These are phyloP conservation scores for Corymbia maculata DNA, from an alignment of 345 rosid species.

Conservation along the genomic window DNA sequence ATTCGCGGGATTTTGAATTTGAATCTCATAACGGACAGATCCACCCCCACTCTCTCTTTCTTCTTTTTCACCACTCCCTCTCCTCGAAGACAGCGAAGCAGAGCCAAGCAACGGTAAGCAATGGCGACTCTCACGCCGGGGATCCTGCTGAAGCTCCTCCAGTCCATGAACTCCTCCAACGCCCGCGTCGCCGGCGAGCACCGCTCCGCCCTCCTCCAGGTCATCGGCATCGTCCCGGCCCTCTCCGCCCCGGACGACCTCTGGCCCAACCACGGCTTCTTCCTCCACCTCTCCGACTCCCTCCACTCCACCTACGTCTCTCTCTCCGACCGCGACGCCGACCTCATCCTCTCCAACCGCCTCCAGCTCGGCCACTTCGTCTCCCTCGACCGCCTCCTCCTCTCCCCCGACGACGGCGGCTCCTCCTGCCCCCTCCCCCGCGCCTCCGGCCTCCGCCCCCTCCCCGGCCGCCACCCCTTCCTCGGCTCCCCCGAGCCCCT, in stretches of 20 bases:
- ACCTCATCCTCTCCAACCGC: constrained; percentile 81
- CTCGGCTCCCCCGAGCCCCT: constrained; percentile 81
- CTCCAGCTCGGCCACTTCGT: constrained; percentile 99
- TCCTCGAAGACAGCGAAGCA: background rate
- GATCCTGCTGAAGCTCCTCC: constrained; percentile 84
- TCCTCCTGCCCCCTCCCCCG: constrained; percentile 61
- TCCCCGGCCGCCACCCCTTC: constrained; percentile 86
- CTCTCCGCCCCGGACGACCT: constrained; percentile 87
- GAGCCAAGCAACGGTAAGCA: background rate
- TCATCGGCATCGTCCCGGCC: constrained; percentile 88
- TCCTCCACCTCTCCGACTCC: constrained; percentile 94
- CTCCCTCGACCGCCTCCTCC: constrained; percentile 71
- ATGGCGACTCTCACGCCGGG: constrained; percentile 84
- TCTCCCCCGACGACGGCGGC: constrained; percentile 7
- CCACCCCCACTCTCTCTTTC: background rate
- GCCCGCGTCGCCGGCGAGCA: constrained; percentile 87
- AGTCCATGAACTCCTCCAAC: constrained; percentile 57
- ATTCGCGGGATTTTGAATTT: constrained; percentile 30
- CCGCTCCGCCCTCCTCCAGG: constrained; percentile 86
- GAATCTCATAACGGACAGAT: constrained; percentile 48
- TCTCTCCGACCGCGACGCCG: constrained; percentile 86
- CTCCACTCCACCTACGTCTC: constrained; percentile 93
- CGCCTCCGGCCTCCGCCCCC: constrained; percentile 71
- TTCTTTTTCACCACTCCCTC: background rate
- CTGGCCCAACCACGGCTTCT: constrained; percentile 92